These are phyloP conservation scores for Pythium pyrilobum DNA, from an alignment of 352 stramenopile genomes.

Conservation along the genomic window DNA sequence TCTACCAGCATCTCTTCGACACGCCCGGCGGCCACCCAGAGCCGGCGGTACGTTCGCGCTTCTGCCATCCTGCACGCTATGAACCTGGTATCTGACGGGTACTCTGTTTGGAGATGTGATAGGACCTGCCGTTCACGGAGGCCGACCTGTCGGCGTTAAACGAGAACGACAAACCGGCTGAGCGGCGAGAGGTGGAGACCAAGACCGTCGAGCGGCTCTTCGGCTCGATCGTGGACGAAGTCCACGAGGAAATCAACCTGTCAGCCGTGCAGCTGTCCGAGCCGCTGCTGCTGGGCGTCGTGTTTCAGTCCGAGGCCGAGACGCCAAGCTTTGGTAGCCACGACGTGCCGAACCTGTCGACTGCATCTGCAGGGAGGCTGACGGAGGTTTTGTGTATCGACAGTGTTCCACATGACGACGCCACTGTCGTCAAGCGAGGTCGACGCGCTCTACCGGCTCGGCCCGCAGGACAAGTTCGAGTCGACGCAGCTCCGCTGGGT, in stretches of 20 bases:
- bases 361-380: neutral
- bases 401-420: conserved; percentile 60
- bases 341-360: conserved; percentile 1
- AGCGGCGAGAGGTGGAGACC: neutral
- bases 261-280: conserved; percentile 28
- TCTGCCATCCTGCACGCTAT: neutral
- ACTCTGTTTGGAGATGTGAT: no score
- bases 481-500: conserved; percentile 47
- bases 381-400: neutral
- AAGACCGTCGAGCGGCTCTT: conserved; percentile 29
- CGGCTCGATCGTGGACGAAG: conserved; percentile 61
- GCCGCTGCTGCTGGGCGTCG: conserved; percentile 62
- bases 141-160: conserved; percentile 7
- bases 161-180: neutral
- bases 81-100: no score
- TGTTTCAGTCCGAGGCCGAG: conserved; percentile 56
- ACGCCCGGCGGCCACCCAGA: conserved; percentile 78
- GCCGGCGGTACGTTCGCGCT: conserved; percentile 29
- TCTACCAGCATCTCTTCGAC: conserved; percentile 72
- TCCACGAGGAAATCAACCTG: conserved; percentile 80
- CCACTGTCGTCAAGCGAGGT: conserved; percentile 13
- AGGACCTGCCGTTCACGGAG: conserved; percentile 13
- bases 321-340: conserved; percentile 83
- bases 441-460: conserved; percentile 15
- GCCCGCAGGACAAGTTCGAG: conserved; percentile 25